Base-by-base conservation (phyloP, 305 asterid species). In the Stenogyne calaminthoides region DNA sequence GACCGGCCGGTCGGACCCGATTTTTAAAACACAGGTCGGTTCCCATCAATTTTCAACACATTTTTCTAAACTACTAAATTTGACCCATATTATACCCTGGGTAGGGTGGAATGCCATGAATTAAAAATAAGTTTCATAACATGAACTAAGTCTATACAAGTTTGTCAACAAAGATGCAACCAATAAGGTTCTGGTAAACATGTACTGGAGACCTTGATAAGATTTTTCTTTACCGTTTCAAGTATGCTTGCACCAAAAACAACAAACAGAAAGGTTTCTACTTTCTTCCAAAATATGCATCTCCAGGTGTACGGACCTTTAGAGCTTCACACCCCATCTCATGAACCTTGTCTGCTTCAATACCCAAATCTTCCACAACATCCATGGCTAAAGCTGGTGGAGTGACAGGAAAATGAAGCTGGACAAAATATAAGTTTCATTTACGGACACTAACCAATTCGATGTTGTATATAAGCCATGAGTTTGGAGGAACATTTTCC, bases 391-490 rank as follows among this genome's bases (percentile, higher is more conserved):
- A 22, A 22, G 25, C 36, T 22, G 69, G 19, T 15, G 72, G 64
- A 76, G 62, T 20, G 44, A 11, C 19, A 60, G 59, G 57, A 34
- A 49, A 58, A 20, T 7, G 51, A 40, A 76, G 65, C 68, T 22
- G 59, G 64, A 63, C 49, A 60, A 32, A 20, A 27, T 25, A 9
- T 11, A 18, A 37, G 34, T 25, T 47, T 70, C 76, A 83, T 75
- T 55, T 64, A 29, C 74, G 88, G 12, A 84, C 86, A 15, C 79
- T 70, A 54, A 76, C 82, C 85, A 93, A 84, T 76, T 91, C 92
- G 44, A 91, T 59, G 49, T 93, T 96, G 61, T 81, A 91, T 65
- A 86, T 84, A 76, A 91, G 78, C 97, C 98, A 89, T 7, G 97
- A 87, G 82, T 87, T 85, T 20, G 98, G 98, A n/a, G 97, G 97